These are phyloP conservation scores for Chlorella sp. DNA, from an alignment of 139 green algal genomes.

Conservation along the genomic window DNA sequence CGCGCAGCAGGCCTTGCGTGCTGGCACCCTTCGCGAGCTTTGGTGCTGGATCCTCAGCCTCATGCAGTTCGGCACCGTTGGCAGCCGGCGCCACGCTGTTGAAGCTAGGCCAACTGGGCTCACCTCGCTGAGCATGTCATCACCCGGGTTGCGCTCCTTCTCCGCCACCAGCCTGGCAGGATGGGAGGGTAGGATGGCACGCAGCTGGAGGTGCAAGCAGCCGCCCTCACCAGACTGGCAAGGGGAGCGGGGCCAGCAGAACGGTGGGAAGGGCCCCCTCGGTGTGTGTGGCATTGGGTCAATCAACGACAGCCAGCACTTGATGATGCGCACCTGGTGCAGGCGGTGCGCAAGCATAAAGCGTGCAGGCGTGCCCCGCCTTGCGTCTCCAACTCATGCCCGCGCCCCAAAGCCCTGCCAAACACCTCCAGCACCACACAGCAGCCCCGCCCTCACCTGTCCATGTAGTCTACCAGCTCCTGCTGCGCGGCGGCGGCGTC, in stretches of 20 bases:
- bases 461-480: conserved; percentile 52
- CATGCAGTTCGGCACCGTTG: too few species aligned
- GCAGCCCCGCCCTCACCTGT: background rate
- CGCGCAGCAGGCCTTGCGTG: too few species aligned
- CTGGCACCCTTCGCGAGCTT: too few species aligned
- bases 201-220: background rate
- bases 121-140: conserved; percentile 11
- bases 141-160: background rate
- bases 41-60: too few species aligned
- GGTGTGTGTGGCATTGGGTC: too few species aligned
- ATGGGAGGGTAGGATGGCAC: background rate
- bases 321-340: too few species aligned
- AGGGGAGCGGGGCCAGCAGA: background rate
- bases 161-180: background rate
- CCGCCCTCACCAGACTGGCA: background rate
- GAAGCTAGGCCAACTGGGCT: background rate
- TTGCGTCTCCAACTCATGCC: too few species aligned
- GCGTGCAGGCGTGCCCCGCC: too few species aligned
- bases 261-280: too few species aligned
- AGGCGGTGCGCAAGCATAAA: too few species aligned
- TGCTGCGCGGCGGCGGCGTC: conserved; percentile 44
- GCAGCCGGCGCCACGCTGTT: background rate
- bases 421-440: background rate
- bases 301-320: too few species aligned
- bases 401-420: too few species aligned